Conservation (phyloP, 2,329 filamentous ascomycete genomes). For the Aspergillus pseudonomiae region DNA sequence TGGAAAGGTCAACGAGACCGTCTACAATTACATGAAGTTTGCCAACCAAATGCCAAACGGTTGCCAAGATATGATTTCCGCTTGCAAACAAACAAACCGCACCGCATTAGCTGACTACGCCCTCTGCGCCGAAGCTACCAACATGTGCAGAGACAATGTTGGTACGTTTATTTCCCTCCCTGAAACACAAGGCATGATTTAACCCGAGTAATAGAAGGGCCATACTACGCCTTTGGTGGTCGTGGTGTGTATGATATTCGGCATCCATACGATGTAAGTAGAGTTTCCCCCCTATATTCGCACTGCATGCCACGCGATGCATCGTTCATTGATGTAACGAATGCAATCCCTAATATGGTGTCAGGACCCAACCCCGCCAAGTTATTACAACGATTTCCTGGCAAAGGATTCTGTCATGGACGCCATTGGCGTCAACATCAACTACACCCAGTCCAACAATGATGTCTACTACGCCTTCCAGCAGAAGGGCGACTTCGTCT, state of each 20-base stretch:
- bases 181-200: not conserved
- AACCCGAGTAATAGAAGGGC: slow-evolving; percentile 41
- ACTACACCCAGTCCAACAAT: slow-evolving; percentile 55
- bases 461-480: slow-evolving; percentile 54
- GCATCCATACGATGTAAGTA: slow-evolving; percentile 46
- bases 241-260: slow-evolving; percentile 66
- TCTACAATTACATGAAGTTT: slow-evolving; percentile 62
- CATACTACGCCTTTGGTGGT: slow-evolving; percentile 58
- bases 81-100: slow-evolving; percentile 65
- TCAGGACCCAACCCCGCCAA: slow-evolving; percentile 64
- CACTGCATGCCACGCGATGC: not conserved
- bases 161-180: slow-evolving; percentile 29
- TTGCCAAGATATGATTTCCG: slow-evolving; percentile 65
- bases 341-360: slow-evolving; percentile 13
- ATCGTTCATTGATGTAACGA: slow-evolving; percentile 22
- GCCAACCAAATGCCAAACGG: slow-evolving; percentile 64
- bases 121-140: slow-evolving; percentile 58
- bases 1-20: slow-evolving; percentile 56
- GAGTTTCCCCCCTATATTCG: not conserved
- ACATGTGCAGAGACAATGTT: slow-evolving; percentile 61
- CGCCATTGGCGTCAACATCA: slow-evolving; percentile 65
- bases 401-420: slow-evolving; percentile 61
- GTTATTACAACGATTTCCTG: slow-evolving; percentile 65
- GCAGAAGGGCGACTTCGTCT: slow-evolving; percentile 63
- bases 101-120: slow-evolving; percentile 54